Conservation (phyloP, 495 filamentous ascomycete genomes). For the Diplogelasinospora grovesii region DNA sequence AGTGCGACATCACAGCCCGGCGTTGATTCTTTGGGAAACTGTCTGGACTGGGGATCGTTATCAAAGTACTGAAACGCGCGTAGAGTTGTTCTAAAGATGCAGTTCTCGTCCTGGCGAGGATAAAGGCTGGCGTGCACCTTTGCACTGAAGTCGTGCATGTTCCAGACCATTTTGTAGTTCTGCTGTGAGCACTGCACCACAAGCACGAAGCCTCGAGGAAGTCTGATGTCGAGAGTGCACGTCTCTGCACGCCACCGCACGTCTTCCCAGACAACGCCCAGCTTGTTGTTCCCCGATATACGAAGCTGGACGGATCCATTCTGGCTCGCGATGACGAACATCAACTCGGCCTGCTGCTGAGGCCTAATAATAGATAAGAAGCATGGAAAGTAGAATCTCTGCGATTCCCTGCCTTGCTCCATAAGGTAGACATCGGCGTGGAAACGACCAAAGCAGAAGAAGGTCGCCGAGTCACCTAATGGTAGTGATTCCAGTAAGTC, state of each 20-base stretch:
- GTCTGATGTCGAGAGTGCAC: constrained; percentile 52
- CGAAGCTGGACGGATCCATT: constrained; percentile 66
- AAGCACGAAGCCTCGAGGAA: constrained; percentile 63
- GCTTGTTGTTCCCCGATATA: constrained; percentile 59
- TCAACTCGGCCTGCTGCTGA: constrained; percentile 57
- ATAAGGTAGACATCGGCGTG: constrained; percentile 62
- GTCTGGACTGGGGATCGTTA: constrained; percentile 50
- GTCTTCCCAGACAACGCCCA: constrained; percentile 71
- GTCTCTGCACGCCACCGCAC: constrained; percentile 65
- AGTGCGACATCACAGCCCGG: constrained; percentile 60
- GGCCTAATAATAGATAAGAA: constrained; percentile 66
- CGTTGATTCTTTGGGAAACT: constrained; percentile 68
- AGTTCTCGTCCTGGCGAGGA: constrained; percentile 54
- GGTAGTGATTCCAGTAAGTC: constrained; percentile 62
- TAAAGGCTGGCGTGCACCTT: constrained; percentile 65
- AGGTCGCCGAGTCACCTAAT: constrained; percentile 59
- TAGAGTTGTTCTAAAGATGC: constrained; percentile 58
- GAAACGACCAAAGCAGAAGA: constrained; percentile 70
- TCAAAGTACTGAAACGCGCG: constrained; percentile 72
- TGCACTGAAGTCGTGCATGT: constrained; percentile 71
- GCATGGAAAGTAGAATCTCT: constrained; percentile 60
- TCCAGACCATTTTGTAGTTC: constrained; percentile 70
- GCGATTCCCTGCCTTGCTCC: constrained; percentile 57
- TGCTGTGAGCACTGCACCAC: constrained; percentile 61
- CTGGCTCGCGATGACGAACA: constrained; percentile 67